Evolutionary conservation across 2,329 filamentous ascomycete genomes (phyloP).

Genomic region (Colletotrichum noveboracense): DNA sequence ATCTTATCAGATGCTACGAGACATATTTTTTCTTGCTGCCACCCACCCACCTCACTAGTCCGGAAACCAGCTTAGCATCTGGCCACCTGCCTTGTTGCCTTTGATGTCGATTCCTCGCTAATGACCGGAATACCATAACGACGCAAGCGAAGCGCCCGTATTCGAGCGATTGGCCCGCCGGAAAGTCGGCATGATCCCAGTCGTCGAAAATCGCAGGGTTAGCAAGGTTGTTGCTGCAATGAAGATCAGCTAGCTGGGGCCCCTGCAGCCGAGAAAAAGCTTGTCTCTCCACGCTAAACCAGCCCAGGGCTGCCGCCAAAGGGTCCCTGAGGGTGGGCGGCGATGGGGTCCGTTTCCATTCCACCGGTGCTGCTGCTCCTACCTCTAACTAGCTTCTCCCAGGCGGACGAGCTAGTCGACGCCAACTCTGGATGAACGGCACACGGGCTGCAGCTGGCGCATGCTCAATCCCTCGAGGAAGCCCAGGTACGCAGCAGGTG

Average conservation of each 20-base stretch:
- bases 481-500: not conserved
- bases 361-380: not conserved
- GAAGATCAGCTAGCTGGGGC: conserved; percentile 1
- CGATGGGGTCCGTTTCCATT: not conserved
- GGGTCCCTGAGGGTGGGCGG: not conserved
- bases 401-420: not conserved
- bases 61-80: not conserved
- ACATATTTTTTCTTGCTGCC: not conserved
- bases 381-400: not conserved
- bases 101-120: not conserved
- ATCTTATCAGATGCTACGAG: conserved; percentile 7
- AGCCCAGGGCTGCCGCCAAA: not conserved
- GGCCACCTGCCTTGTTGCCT: not conserved
- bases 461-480: not conserved
- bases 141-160: not conserved
- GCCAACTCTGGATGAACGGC: not conserved
- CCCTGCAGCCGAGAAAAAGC: conserved; percentile 11
- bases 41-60: no score
- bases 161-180: not conserved
- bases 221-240: not conserved
- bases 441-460: not conserved
- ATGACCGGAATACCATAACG: not conserved
- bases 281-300: conserved; percentile 9
- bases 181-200: not conserved
- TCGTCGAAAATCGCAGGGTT: not conserved